These are phyloP conservation scores for Secale cereale DNA, from an alignment of 176 grass and related monocot genomes.

Conservation along the genomic window DNA sequence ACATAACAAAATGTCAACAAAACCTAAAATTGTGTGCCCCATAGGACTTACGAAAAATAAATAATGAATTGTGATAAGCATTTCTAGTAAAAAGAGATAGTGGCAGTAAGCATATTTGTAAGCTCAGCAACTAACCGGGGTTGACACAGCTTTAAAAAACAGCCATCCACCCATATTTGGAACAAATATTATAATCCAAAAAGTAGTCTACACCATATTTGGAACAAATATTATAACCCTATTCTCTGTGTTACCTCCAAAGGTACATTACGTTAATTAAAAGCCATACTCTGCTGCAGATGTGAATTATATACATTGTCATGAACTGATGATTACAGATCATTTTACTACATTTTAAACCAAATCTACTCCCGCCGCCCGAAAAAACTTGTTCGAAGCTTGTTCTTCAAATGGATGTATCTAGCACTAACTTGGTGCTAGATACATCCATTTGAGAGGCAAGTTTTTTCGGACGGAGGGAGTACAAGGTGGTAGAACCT, in stretches of 20 bases:
- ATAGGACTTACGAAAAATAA: background rate
- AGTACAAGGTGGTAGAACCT: background rate
- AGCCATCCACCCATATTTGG: background rate
- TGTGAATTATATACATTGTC: background rate
- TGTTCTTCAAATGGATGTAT: no score
- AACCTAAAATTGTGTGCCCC: background rate
- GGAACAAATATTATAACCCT: background rate
- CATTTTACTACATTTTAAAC: background rate
- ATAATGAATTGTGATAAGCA: background rate
- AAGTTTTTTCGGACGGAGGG: no score
- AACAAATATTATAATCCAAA: background rate
- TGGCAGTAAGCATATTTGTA: background rate
- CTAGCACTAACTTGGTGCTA: no score
- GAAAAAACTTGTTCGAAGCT: no score
- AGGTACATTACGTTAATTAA: background rate
- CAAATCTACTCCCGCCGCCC: no score
- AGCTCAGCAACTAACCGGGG: background rate
- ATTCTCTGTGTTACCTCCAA: background rate
- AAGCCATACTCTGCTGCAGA: background rate
- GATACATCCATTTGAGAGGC: no score
- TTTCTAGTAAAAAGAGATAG: background rate
- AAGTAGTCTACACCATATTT: no score
- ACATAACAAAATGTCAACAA: background rate
- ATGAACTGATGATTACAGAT: background rate
- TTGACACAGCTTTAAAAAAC: background rate